These are phyloP conservation scores for Odontarrhena argentea DNA, from an alignment of 345 rosid genomes.

Conservation along the genomic window DNA sequence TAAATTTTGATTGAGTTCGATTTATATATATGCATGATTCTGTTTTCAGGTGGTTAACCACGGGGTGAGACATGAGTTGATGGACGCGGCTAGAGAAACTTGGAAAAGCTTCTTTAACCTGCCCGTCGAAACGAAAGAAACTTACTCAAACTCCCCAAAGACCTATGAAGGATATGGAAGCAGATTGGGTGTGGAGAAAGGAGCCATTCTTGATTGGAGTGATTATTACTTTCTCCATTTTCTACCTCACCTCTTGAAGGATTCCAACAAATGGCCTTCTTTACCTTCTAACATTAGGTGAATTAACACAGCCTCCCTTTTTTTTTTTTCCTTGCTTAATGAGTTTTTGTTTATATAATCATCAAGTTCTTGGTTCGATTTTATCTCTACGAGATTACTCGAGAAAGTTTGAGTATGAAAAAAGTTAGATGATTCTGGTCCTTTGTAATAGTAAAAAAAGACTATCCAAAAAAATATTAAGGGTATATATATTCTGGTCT, in stretches of 20 bases:
- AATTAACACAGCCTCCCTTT: not conserved
- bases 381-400: not conserved
- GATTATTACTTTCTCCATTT: constrained; percentile 83
- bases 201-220: constrained; percentile 93
- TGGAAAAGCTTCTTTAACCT: constrained; percentile 74
- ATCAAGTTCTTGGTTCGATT: not conserved
- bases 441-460: not conserved
- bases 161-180: constrained; percentile 97
- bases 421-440: not conserved
- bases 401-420: constrained; percentile 20
- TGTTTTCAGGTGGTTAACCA: constrained; percentile 58
- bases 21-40: not conserved
- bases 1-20: not conserved
- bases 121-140: constrained; percentile 69
- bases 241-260: constrained; percentile 59
- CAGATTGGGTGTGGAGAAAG: constrained; percentile 77
- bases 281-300: constrained; percentile 66
- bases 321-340: not conserved
- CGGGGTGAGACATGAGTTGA: constrained; percentile 61
- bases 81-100: constrained; percentile 57
- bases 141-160: constrained; percentile 65
- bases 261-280: constrained; percentile 77
- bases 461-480: not conserved
- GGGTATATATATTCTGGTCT: not conserved
- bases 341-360: not conserved